Percentiles rank a stretch among this genome's conserved stretches.
phyloP scores from a whole-genome alignment of 2,329 filamentous ascomycete species.

The Tricladium varicosporioides region DNA sequence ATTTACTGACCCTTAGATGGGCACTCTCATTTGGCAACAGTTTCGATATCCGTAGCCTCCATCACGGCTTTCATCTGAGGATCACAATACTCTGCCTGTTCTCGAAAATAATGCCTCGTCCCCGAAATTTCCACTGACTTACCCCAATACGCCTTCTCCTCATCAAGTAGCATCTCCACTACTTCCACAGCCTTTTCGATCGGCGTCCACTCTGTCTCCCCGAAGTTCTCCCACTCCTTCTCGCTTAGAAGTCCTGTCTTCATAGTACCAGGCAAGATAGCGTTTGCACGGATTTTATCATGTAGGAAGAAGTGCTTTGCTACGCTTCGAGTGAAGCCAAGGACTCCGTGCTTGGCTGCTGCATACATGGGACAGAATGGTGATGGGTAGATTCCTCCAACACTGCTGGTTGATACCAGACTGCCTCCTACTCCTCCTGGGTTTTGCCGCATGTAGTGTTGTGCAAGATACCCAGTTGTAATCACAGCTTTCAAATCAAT shows the following conservation, averaged over 20 bases:
- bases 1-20: too few relatives aligned
- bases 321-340: conserved; percentile 8
- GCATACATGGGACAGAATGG: conserved; percentile 15
- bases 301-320: conserved; percentile 11
- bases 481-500: conserved; percentile 43
- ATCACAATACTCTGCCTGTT: not conserved
- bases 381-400: conserved; percentile 13
- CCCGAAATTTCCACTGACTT: conserved; percentile 3
- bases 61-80: not conserved
- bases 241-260: conserved; percentile 9
- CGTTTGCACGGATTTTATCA: conserved; percentile 11
- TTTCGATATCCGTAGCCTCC: not conserved
- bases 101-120: conserved; percentile 4
- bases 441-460: conserved; percentile 37
- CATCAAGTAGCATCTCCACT: conserved; percentile 9
- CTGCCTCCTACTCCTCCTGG: not conserved
- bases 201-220: conserved; percentile 3
- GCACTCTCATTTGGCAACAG: not conserved
- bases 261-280: conserved; percentile 10
- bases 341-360: conserved; percentile 11
- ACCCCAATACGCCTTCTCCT: not conserved
- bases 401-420: conserved; percentile 8
- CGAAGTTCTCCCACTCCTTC: conserved; percentile 13
- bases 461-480: conserved; percentile 46
- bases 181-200: conserved; percentile 3